Evolutionary conservation across 2,329 filamentous ascomycete species (phyloP), one percentile per base, ranked within the genome.

Genomic region (Cladorrhinum sp.): DNA sequence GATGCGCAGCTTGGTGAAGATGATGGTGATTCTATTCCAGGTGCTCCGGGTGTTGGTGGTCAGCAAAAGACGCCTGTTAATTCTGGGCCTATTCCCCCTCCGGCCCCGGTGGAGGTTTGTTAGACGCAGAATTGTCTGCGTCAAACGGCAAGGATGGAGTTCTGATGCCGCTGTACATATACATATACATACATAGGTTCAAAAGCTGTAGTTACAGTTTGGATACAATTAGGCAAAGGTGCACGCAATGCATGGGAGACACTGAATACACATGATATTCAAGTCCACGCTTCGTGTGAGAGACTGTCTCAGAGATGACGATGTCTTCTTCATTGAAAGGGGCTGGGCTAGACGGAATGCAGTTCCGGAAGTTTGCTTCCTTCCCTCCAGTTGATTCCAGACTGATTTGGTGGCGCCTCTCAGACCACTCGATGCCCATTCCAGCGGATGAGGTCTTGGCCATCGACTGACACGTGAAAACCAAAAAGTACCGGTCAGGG

Each of bases 381-480:
- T 3, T 12, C 12, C 33, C 26, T 28, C 26, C 26, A 28, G 12
- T 12, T 36, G 33, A 36, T 30, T 30, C 26, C 10, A 9, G 33
- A 36, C 33, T 36, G 33, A 12, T 12, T 36, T 36, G 33, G 33
- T 36, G 33, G 33, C 9, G 8, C 33, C 4, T 36, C 14, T 36
- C 62, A 64, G 55, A 46, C 57, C 61, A 61, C 53, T 51, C 20
- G 23, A 49, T 58, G 24, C 20, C 28, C 23, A 23, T n/a, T 21
- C 18, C 42, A 46, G 42, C 18, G 16, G n/a, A 46, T 46, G 16
- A 21, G 20, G 20, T 55, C 62, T 61, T 64, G 55, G 57, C 61
- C 51, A 68, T 69, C 65, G 65, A 67, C 66, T 68, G 67, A 69
- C 68, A 69, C 68, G 67, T 69, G 67, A 70, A 68, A 46, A 20